Evolutionary conservation across 1,284 basidiomycete species (phyloP).

Genomic region (Heterobasidion annosum): DNA sequence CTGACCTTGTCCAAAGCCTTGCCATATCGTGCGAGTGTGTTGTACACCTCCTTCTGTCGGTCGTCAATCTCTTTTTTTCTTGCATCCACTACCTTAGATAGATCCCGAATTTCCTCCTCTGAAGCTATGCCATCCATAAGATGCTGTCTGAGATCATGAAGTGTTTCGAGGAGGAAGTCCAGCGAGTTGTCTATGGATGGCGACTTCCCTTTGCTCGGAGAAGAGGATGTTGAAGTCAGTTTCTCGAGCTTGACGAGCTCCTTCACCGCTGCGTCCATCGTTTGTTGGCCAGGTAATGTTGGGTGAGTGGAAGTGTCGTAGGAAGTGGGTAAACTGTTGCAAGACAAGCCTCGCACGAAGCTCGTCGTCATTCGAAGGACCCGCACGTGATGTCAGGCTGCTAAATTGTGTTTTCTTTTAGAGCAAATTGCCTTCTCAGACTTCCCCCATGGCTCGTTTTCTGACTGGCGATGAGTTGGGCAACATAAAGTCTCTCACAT

Average conservation of each 20-base stretch:
- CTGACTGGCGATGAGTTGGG: conserved; percentile 68
- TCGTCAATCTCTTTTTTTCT: conserved; percentile 83
- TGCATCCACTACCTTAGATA: conserved; percentile 53
- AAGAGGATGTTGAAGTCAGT: conserved; percentile 32
- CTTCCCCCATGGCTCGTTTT: conserved; percentile 48
- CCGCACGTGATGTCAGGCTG: background rate
- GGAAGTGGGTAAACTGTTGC: too few relatives aligned
- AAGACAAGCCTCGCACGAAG: background rate
- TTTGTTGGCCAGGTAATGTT: background rate
- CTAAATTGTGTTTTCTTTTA: background rate
- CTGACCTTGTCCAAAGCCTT: conserved; percentile 85
- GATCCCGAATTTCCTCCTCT: conserved; percentile 40
- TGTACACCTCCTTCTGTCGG: conserved; percentile 81
- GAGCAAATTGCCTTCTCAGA: background rate
- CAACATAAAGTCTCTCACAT: conserved; percentile 53
- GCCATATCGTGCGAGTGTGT: conserved; percentile 65
- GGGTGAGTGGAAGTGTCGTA: background rate
- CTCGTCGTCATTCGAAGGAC: background rate
- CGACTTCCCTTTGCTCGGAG: conserved; percentile 38
- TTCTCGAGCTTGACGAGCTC: conserved; percentile 68
- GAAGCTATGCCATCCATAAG: conserved; percentile 45
- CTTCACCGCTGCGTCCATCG: conserved; percentile 65
- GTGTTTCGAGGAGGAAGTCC: conserved; percentile 54
- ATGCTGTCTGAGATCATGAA: conserved; percentile 50
- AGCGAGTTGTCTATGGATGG: conserved; percentile 57